A percentile compares a stretch with the other conserved stretches of the same genome.
These are phyloP conservation scores for Pseudomonodictys pantanalensis DNA, from an alignment of 495 filamentous ascomycete genomes.

Conservation along the genomic window DNA sequence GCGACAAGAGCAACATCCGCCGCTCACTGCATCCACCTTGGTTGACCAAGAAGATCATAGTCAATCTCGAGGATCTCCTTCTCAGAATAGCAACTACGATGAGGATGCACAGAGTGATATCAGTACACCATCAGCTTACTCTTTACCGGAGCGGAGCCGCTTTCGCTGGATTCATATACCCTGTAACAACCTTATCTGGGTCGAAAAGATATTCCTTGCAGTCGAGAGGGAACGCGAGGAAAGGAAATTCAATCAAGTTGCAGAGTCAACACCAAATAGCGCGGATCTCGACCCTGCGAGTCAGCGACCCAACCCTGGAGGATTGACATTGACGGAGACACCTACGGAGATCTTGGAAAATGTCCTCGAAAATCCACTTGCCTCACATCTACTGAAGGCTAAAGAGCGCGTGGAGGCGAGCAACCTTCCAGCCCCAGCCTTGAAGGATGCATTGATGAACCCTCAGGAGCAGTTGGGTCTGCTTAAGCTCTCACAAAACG, in stretches of 20 bases:
- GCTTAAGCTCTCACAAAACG: background rate
- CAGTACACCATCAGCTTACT: constrained; percentile 4
- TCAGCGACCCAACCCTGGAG: background rate
- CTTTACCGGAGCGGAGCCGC: background rate
- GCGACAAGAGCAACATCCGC: background rate
- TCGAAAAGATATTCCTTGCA: constrained; percentile 41
- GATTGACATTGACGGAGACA: background rate
- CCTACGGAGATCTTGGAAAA: background rate
- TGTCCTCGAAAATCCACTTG: background rate
- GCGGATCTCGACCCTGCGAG: background rate
- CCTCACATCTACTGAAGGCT: constrained; percentile 1
- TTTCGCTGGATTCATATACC: constrained; percentile 70
- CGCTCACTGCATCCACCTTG: background rate
- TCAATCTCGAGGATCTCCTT: background rate
- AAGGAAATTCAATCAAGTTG: background rate
- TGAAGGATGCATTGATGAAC: background rate
- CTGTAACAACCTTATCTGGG: constrained; percentile 57
- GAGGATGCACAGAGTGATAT: constrained; percentile 1
- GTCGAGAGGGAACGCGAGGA: constrained; percentile 6
- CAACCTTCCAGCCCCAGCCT: background rate
- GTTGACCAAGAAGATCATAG: background rate
- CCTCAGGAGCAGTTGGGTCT: background rate
- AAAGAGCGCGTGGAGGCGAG: background rate
- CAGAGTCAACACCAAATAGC: background rate
- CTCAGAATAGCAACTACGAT: background rate